Percentiles rank a stretch among this genome's conserved stretches.
Evolutionary conservation across 208 protist genomes (phyloP).

Genomic region (Vickermania spadyakhi): DNA sequence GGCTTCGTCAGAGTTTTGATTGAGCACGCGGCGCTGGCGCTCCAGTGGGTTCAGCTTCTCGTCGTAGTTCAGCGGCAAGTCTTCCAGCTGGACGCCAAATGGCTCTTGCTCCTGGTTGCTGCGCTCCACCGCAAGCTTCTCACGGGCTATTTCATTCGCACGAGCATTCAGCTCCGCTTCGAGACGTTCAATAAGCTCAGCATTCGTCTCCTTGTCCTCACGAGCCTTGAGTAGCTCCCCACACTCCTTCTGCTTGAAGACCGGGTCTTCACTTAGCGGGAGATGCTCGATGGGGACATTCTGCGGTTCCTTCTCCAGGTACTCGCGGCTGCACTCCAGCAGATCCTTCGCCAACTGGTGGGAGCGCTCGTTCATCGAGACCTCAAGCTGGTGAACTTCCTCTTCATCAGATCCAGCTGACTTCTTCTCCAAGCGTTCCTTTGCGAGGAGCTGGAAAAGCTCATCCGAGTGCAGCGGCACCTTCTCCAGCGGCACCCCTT

Average conservation of each 20-base stretch:
- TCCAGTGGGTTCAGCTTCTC: conserved; percentile 46
- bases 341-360: conserved; percentile 46
- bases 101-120: conserved; percentile 62
- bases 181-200: conserved; percentile 44
- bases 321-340: conserved; percentile 57
- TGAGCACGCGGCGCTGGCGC: conserved; percentile 56
- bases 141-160: conserved; percentile 49
- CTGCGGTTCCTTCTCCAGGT: conserved; percentile 52
- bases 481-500: conserved; percentile 62
- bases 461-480: conserved; percentile 51
- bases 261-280: conserved; percentile 54
- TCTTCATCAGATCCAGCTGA: conserved; percentile 22
- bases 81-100: conserved; percentile 45
- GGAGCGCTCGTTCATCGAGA: conserved; percentile 49
- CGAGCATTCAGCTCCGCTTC: conserved; percentile 61
- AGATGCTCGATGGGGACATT: conserved; percentile 52
- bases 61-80: conserved; percentile 69
- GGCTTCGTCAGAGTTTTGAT: conserved; percentile 30
- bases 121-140: conserved; percentile 53
- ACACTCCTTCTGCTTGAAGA: conserved; percentile 70
- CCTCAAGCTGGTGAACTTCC: conserved; percentile 47
- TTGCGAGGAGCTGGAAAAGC: conserved; percentile 54
- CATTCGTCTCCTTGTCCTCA: conserved; percentile 45
- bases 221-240: conserved; percentile 43
- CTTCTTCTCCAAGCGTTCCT: conserved; percentile 43